phyloP scores from a whole-genome alignment of 345 rosid genomes.

The Arabis alpina region DNA sequence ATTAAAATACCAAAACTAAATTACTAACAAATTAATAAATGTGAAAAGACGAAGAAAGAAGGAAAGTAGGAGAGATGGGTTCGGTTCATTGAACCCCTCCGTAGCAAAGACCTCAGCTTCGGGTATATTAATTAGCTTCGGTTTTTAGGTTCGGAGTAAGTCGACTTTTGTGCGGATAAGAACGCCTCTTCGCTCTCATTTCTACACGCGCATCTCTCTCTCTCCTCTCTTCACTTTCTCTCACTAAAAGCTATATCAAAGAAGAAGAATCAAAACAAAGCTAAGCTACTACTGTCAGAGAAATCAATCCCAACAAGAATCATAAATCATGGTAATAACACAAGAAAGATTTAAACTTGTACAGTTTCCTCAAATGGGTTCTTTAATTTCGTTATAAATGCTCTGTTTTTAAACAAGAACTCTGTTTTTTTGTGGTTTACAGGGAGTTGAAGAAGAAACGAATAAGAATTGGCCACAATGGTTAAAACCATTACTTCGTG shows the following conservation, averaged over 20 bases:
- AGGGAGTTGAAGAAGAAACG: conserved; percentile 70
- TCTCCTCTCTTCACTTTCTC: conserved; percentile 16
- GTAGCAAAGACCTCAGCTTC: conserved; percentile 39
- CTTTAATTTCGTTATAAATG: conserved; percentile 19
- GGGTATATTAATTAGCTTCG: conserved; percentile 30
- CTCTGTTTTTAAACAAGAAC: conserved; percentile 30
- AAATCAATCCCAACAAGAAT: conserved; percentile 66
- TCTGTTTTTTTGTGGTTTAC: not conserved
- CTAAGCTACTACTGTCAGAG: conserved; percentile 52
- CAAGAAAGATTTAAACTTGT: not conserved
- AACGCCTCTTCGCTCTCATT: conserved; percentile 49
- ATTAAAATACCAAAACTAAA: not conserved
- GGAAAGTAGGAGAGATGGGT: conserved; percentile 54
- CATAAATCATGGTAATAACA: conserved; percentile 61
- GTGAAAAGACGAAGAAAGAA: conserved; percentile 29
- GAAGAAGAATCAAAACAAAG: conserved; percentile 23
- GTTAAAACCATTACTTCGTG: conserved; percentile 71
- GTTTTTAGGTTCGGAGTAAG: conserved; percentile 33
- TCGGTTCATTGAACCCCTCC: conserved; percentile 63
- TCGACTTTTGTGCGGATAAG: conserved; percentile 64
- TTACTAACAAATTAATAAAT: conserved; percentile 24
- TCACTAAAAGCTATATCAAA: conserved; percentile 71
- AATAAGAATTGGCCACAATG: conserved; percentile 80
- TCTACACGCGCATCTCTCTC: conserved; percentile 32
- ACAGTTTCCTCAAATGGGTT: not conserved